These are phyloP conservation scores for Diaporthe velutina DNA, from an alignment of 2,329 filamentous ascomycete species.

Conservation along the genomic window DNA sequence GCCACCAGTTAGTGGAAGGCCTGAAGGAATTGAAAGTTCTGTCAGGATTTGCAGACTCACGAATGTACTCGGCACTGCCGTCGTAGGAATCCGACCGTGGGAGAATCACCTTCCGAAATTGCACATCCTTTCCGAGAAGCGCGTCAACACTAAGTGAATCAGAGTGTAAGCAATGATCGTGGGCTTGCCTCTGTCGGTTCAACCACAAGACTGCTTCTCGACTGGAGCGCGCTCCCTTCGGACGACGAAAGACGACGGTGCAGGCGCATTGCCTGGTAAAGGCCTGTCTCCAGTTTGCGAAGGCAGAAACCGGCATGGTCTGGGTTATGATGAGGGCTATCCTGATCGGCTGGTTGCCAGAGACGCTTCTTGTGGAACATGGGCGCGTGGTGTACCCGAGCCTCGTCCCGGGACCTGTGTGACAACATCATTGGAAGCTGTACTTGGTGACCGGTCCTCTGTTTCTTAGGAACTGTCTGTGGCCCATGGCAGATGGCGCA, in stretches of 20 bases:
- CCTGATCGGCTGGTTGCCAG: slow-evolving; percentile 31
- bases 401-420: slow-evolving; percentile 11
- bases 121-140: neutral
- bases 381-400: neutral
- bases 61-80: slow-evolving; percentile 29
- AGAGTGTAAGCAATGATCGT: too few species aligned
- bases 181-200: slow-evolving; percentile 25
- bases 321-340: slow-evolving; percentile 7
- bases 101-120: slow-evolving; percentile 32
- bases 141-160: neutral
- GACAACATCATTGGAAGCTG: neutral
- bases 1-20: neutral
- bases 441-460: neutral
- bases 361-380: slow-evolving; percentile 23
- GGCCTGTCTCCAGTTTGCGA: slow-evolving; percentile 21
- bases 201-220: slow-evolving; percentile 7
- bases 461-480: neutral
- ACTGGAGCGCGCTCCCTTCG: neutral
- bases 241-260: neutral
- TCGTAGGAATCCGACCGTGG: slow-evolving; percentile 34
- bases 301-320: slow-evolving; percentile 19
- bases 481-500: neutral
- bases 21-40: neutral
- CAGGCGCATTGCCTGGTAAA: slow-evolving; percentile 27
- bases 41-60: slow-evolving; percentile 25